Base-by-base conservation (phyloP, 164 flowering plant species). In the Euptelea pleiosperma region DNA sequence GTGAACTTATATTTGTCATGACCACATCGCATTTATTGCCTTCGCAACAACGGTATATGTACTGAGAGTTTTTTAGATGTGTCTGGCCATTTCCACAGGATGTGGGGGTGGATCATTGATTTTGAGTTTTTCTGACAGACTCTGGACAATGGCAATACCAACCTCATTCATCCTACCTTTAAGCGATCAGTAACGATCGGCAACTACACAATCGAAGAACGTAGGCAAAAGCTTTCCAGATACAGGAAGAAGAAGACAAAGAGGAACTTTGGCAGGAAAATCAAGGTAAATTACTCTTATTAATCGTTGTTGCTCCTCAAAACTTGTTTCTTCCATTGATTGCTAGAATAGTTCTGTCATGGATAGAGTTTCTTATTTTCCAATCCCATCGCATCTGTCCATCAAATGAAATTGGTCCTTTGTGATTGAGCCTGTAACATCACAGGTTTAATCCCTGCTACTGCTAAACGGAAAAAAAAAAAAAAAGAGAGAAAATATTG, bases 251-350 rank as follows among this genome's bases (percentile, higher is more conserved):
- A 94, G 84, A 94, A 79, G 74, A 62, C 86, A 18, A 87, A 78
- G 76, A 81, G 99, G 74, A 94, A 94, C 62, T 91, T 94, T 69
- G 89, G 85, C 55, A 68, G 96, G 70, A 94, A 84, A 73, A 94
- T 94, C 67, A 94, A 91, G 98, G 99, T 94, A 71, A 48, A 28
- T 44, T 24, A 10, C 18, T 30, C 19, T 25, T 45, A 19, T 8
- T n/a, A 33, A 19, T 45, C 3, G 39, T n/a, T n/a, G n/a, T n/a
- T n/a, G n/a, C n/a, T n/a, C n/a, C n/a, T n/a, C n/a, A n/a, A n/a
- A n/a, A n/a, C n/a, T n/a, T n/a, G n/a, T n/a, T n/a, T n/a, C n/a
- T n/a, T n/a, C n/a, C n/a, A n/a, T n/a, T n/a, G n/a, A n/a, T n/a
- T n/a, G n/a, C n/a, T n/a, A n/a, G n/a, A n/a, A n/a, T n/a, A n/a